phyloP scores from a whole-genome alignment of 768 basidiomycete species.

The Cubamyces sp. region DNA sequence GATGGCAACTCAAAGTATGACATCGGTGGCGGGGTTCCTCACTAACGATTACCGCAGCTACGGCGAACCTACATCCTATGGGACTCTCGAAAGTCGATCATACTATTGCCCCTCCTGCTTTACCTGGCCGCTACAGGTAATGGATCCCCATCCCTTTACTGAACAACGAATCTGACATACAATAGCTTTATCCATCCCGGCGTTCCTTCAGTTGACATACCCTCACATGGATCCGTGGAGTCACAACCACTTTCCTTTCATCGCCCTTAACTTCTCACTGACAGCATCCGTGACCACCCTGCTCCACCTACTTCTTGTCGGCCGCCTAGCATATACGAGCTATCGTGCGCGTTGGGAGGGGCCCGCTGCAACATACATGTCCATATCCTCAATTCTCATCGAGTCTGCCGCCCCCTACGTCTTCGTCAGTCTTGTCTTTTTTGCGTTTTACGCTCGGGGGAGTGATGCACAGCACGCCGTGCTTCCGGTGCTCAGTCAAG shows the following conservation, averaged over 20 bases:
- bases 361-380: slow-evolving; percentile 18
- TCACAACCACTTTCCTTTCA: slow-evolving; percentile 25
- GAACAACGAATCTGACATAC: not conserved
- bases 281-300: slow-evolving; percentile 30
- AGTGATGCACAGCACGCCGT: slow-evolving; percentile 26
- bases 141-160: not conserved
- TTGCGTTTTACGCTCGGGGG: slow-evolving; percentile 27
- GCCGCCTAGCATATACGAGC: slow-evolving; percentile 31
- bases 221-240: slow-evolving; percentile 15
- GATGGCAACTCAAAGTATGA: no score
- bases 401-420: slow-evolving; percentile 33
- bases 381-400: slow-evolving; percentile 35
- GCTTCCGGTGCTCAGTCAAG: slow-evolving; percentile 30
- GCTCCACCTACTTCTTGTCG: slow-evolving; percentile 30
- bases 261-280: slow-evolving; percentile 30
- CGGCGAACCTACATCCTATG: slow-evolving; percentile 31
- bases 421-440: slow-evolving; percentile 30
- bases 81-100: slow-evolving; percentile 9
- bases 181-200: slow-evolving; percentile 25
- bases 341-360: slow-evolving; percentile 27
- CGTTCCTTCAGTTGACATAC: slow-evolving; percentile 23
- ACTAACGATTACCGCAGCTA: slow-evolving; percentile 21
- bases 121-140: slow-evolving; percentile 25
- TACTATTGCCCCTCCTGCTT: slow-evolving; percentile 24
- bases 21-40: not conserved